A percentile compares a stretch with the other conserved stretches of the same genome.
Conservation (phyloP, 2,329 filamentous ascomycete genomes). For the Aspergillus melleus region DNA sequence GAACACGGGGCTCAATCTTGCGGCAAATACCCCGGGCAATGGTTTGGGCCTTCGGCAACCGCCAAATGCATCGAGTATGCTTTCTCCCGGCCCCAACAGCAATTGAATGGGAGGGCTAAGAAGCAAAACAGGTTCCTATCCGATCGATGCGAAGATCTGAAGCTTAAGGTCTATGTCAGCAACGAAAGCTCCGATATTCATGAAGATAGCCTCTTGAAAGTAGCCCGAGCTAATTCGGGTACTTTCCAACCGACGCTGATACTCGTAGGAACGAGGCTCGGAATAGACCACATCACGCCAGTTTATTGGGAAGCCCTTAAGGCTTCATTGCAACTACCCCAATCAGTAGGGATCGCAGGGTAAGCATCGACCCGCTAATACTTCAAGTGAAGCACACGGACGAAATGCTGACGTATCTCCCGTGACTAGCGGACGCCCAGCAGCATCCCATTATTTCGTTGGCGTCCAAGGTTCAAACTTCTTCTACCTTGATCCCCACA, state of each 20-base stretch:
- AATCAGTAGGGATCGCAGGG: constrained; percentile 96
- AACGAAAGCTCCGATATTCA: constrained; percentile 91
- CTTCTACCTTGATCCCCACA: constrained; percentile 95
- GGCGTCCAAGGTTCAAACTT: constrained; percentile 73
- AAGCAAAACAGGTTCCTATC: constrained; percentile 65
- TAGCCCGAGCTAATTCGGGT: constrained; percentile 67
- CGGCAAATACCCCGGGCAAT: constrained; percentile 93
- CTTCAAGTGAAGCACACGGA: constrained; percentile 23
- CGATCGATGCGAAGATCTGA: constrained; percentile 61
- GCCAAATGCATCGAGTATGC: constrained; percentile 89
- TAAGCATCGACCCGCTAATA: constrained; percentile 42
- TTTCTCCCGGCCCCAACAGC: neutral
- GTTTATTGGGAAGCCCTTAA: constrained; percentile 96
- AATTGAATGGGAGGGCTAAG: constrained; percentile 5
- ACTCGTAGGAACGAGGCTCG: constrained; percentile 82
- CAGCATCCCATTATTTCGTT: constrained; percentile 79
- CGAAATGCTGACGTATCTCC: constrained; percentile 10
- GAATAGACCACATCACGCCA: constrained; percentile 90
- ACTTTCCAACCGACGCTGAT: constrained; percentile 82
- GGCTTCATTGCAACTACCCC: constrained; percentile 77
- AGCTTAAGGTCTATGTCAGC: constrained; percentile 80
- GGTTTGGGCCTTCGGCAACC: constrained; percentile 98
- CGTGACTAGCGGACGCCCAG: constrained; percentile 73
- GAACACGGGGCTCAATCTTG: constrained; percentile 81
- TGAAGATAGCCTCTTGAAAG: constrained; percentile 79